Percentiles rank a stretch among this genome's conserved stretches.
Conservation (phyloP, 78 protist genomes). For the Dictyostelium intermedium region DNA sequence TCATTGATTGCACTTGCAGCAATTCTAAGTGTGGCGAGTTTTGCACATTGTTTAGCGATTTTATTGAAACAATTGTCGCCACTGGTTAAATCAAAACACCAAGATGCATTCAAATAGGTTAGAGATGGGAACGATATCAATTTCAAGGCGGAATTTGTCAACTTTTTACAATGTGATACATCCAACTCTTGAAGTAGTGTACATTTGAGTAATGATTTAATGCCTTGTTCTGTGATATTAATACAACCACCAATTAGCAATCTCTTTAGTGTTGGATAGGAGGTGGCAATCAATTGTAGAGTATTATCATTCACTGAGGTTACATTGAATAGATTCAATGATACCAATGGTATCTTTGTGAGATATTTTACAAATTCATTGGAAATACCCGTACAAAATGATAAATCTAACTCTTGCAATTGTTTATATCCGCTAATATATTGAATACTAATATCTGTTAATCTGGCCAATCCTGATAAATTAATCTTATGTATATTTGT, state of each 20-base stretch:
- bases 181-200: conserved; percentile 4
- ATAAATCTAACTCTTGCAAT: conserved; percentile 24
- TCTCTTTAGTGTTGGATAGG: conserved; percentile 11
- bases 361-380: not conserved
- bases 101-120: conserved; percentile 15
- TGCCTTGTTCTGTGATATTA: not conserved
- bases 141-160: not conserved
- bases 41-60: conserved; percentile 27
- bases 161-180: conserved; percentile 26
- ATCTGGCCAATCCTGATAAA: conserved; percentile 34
- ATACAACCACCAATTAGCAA: conserved; percentile 31
- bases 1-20: conserved; percentile 22
- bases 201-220: conserved; percentile 29
- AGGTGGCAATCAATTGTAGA: not conserved
- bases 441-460: conserved; percentile 17
- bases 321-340: conserved; percentile 22
- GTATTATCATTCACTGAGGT: conserved; percentile 43
- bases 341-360: conserved; percentile 6
- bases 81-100: not conserved
- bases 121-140: conserved; percentile 12
- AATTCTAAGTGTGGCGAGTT: not conserved
- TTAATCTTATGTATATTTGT: not conserved
- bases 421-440: conserved; percentile 7
- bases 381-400: conserved; percentile 40
- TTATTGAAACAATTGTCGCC: conserved; percentile 15